phyloP scores from a whole-genome alignment of 2,329 filamentous ascomycete genomes.

The Didymella lethalis region DNA sequence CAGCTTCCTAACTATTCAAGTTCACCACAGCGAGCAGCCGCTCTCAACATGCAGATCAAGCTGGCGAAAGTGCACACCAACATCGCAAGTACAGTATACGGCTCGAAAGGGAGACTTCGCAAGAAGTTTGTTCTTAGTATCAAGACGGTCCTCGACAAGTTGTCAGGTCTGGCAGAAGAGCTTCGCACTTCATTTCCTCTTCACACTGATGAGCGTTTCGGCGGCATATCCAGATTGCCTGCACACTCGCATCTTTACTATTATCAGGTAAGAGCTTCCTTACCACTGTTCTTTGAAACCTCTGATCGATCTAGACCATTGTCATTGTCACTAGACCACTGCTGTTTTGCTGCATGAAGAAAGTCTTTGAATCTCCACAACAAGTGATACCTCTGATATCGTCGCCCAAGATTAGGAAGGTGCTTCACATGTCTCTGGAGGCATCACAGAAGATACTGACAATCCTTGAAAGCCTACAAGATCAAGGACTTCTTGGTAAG shows the following conservation, averaged over 20 bases:
- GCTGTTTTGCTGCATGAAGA: slow-evolving; percentile 55
- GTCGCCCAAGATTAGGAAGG: slow-evolving; percentile 49
- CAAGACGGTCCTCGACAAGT: slow-evolving; percentile 51
- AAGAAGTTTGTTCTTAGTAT: slow-evolving; percentile 46
- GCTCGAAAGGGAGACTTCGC: slow-evolving; percentile 58
- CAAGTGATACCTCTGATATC: slow-evolving; percentile 44
- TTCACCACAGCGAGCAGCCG: slow-evolving; percentile 51
- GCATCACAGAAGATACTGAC: slow-evolving; percentile 55
- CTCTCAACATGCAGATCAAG: slow-evolving; percentile 57
- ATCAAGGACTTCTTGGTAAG: slow-evolving; percentile 59
- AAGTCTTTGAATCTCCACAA: slow-evolving; percentile 38
- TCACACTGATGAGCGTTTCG: slow-evolving; percentile 47
- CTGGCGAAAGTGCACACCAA: slow-evolving; percentile 56
- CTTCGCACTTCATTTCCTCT: slow-evolving; percentile 51
- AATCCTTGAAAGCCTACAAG: slow-evolving; percentile 55
- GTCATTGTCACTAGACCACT: slow-evolving; percentile 54
- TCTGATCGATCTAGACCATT: slow-evolving; percentile 46
- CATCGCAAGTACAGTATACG: slow-evolving; percentile 57
- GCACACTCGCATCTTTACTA: slow-evolving; percentile 50
- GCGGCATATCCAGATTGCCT: slow-evolving; percentile 53
- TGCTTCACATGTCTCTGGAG: slow-evolving; percentile 55
- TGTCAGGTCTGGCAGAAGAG: slow-evolving; percentile 53
- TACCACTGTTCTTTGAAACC: background rate
- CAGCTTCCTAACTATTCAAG: slow-evolving; percentile 55
- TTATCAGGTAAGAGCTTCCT: slow-evolving; percentile 48